Percentiles rank a stretch among this genome's conserved stretches.
Evolutionary conservation across 2,329 filamentous ascomycete genomes (phyloP).

Genomic region (Ilyonectria robusta): DNA sequence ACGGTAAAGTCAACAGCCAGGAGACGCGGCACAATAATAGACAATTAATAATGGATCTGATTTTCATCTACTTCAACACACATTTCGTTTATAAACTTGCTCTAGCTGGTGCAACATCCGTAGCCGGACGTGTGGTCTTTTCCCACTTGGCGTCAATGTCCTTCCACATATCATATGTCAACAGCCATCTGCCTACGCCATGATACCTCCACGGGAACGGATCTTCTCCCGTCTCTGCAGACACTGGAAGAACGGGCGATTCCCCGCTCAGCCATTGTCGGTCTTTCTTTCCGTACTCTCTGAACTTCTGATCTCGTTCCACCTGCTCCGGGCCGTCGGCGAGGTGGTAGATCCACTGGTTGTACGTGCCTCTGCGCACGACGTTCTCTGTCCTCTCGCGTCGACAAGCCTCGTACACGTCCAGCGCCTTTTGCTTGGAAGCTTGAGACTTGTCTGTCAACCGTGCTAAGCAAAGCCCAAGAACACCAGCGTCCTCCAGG

Average conservation of each 20-base stretch:
- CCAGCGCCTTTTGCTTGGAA: conserved; percentile 53
- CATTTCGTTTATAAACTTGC: conserved; percentile 28
- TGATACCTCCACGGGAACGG: conserved; percentile 58
- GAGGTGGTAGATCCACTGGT: conserved; percentile 74
- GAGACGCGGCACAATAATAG: background rate
- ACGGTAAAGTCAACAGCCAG: background rate
- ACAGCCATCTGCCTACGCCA: conserved; percentile 56
- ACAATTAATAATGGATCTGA: background rate
- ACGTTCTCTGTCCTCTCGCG: conserved; percentile 71
- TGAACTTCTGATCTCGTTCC: conserved; percentile 62
- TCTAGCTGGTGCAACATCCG: conserved; percentile 5
- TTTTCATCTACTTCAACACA: background rate
- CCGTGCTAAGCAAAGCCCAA: conserved; percentile 68
- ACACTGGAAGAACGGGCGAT: conserved; percentile 39
- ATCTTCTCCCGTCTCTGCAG: conserved; percentile 55
- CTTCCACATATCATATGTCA: conserved; percentile 57
- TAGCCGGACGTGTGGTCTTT: background rate
- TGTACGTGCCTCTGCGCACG: conserved; percentile 71
- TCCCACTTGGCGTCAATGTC: conserved; percentile 55
- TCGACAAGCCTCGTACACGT: conserved; percentile 70
- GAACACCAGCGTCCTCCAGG: conserved; percentile 71
- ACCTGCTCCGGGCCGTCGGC: conserved; percentile 70
- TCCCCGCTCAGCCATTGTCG: conserved; percentile 47
- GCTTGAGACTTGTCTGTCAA: conserved; percentile 57
- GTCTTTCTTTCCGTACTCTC: conserved; percentile 50